Conservation (phyloP, 2,329 filamentous ascomycete species). For the Phoma herbarum region DNA sequence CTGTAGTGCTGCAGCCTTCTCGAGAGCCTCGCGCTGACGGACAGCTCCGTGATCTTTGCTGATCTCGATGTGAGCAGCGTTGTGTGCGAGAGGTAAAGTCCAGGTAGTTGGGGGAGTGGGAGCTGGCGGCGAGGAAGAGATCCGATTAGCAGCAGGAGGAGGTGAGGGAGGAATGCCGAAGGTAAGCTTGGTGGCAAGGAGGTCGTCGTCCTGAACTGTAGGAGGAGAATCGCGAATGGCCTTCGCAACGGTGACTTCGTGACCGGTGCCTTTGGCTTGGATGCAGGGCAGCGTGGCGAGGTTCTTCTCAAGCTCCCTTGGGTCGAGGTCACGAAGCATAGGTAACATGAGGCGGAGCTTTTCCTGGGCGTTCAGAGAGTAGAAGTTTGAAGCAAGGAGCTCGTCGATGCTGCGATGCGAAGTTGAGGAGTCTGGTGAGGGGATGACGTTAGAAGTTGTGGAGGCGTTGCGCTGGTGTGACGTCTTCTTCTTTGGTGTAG, state of each 20-base stretch:
- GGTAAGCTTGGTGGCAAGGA: slow-evolving; percentile 1
- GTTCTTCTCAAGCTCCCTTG: slow-evolving; percentile 6
- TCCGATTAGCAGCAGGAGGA: neutral
- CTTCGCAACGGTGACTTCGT: slow-evolving; percentile 6
- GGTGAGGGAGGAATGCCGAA: neutral
- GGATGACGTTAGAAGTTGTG: neutral
- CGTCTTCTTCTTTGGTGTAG: slow-evolving; percentile 6
- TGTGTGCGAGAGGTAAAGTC: neutral
- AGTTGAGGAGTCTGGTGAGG: neutral
- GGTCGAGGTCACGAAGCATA: slow-evolving; percentile 31
- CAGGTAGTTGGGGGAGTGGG: neutral
- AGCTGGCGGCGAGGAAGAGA: neutral
- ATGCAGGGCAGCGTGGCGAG: neutral
- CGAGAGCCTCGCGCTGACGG: slow-evolving; percentile 32
- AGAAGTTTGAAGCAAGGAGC: slow-evolving; percentile 24
- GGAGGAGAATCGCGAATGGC: neutral
- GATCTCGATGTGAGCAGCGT: neutral
- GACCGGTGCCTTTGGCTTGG: slow-evolving; percentile 5
- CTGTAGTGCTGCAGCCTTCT: slow-evolving; percentile 23
- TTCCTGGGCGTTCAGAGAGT: slow-evolving; percentile 23
- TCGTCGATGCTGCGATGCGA: slow-evolving; percentile 16
- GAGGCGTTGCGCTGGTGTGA: slow-evolving; percentile 8
- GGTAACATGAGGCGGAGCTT: slow-evolving; percentile 31
- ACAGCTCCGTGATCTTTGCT: slow-evolving; percentile 8
- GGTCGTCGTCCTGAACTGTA: neutral